A percentile compares a stretch with the other conserved stretches of the same genome.
These are phyloP conservation scores for Peronospora destructor DNA, from an alignment of 352 stramenopile species.

Conservation along the genomic window DNA sequence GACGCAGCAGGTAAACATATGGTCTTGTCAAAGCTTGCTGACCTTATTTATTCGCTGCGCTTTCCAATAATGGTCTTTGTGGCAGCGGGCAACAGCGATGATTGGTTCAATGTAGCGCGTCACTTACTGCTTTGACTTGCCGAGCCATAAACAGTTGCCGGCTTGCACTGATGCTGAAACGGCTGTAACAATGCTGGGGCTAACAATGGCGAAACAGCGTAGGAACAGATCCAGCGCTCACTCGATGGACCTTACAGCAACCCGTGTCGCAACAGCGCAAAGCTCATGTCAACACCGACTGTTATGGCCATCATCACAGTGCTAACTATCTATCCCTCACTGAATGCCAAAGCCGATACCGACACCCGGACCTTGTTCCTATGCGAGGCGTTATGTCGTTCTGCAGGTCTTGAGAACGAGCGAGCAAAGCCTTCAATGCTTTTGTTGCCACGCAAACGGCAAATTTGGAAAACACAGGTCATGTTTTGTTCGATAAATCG, in stretches of 20 bases:
- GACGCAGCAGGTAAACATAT: no score
- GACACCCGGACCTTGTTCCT: no score
- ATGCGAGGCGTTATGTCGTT: no score
- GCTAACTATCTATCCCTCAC: neutral
- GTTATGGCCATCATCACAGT: slow-evolving; percentile 3
- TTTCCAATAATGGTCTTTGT: slow-evolving; percentile 6
- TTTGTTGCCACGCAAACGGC: no score
- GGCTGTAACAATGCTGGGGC: neutral
- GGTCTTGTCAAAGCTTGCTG: no score
- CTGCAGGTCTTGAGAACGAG: no score
- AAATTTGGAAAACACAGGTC: no score
- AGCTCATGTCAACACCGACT: neutral
- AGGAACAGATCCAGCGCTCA: neutral
- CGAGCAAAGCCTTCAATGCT: no score
- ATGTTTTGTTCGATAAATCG: neutral
- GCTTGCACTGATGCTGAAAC: no score
- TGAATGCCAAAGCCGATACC: neutral
- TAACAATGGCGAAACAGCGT: slow-evolving; percentile 8
- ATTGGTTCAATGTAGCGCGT: slow-evolving; percentile 14
- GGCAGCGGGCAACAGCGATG: neutral
- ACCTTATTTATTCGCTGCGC: no score
- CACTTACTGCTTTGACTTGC: no score
- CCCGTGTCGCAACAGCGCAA: slow-evolving; percentile 4
- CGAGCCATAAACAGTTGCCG: no score
- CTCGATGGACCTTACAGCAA: neutral